phyloP scores from a whole-genome alignment of 768 basidiomycete species.

The Psilocybe cubensis region DNA sequence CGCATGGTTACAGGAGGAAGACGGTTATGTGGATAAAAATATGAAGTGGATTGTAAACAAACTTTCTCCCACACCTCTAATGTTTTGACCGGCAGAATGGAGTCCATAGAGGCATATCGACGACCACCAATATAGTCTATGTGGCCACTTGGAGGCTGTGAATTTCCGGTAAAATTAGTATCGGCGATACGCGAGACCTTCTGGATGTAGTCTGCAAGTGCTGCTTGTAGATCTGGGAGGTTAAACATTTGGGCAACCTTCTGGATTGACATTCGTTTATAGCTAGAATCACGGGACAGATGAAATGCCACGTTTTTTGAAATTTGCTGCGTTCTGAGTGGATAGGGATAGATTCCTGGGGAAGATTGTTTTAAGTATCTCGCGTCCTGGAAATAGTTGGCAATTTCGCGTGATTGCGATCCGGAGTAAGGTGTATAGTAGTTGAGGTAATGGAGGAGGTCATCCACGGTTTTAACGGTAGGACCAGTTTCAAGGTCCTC shows the following conservation, averaged over 20 bases:
- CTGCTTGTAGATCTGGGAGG: constrained; percentile 29
- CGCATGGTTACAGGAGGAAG: constrained; percentile 25
- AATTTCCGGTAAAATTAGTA: constrained; percentile 1
- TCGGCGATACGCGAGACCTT: constrained; percentile 15
- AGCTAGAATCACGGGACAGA: constrained; percentile 22
- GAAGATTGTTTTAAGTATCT: neutral
- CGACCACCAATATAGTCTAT: constrained; percentile 17
- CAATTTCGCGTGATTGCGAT: neutral
- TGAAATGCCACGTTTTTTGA: constrained; percentile 21
- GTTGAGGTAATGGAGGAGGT: no score
- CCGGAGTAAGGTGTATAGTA: no score
- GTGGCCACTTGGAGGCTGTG: neutral
- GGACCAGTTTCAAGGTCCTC: no score
- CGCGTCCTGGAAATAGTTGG: neutral
- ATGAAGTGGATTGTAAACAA: constrained; percentile 26
- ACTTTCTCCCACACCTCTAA: constrained; percentile 31
- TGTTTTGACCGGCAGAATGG: constrained; percentile 20
- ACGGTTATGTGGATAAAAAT: constrained; percentile 20
- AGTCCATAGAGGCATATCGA: neutral
- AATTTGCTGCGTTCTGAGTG: constrained; percentile 1
- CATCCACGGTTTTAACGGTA: no score
- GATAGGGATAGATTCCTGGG: neutral
- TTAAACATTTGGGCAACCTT: constrained; percentile 21
- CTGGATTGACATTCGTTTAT: constrained; percentile 21
- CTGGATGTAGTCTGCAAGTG: constrained; percentile 14